Percentiles rank a stretch among this genome's conserved stretches.
Evolutionary conservation across 768 basidiomycete species (phyloP).

Genomic region (Rhizopogon sp.): DNA sequence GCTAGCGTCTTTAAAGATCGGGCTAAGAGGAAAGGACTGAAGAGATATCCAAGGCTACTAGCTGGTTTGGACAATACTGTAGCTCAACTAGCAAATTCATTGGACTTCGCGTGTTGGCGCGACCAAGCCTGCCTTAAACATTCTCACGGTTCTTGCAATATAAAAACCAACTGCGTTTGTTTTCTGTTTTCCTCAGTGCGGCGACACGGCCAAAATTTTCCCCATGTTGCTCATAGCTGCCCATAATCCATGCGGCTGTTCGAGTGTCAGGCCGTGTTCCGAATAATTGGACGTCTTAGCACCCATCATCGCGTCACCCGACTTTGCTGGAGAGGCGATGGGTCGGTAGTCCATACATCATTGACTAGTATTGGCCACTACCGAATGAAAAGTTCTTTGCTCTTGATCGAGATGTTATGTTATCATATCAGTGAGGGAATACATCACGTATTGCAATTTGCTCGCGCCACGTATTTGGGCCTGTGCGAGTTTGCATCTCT

Average conservation of each 20-base stretch:
- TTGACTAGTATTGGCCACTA: not conserved
- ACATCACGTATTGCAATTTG: too few relatives aligned
- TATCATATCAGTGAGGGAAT: too few relatives aligned
- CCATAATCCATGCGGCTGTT: slow-evolving; percentile 62
- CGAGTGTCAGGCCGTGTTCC: slow-evolving; percentile 86
- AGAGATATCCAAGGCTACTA: not conserved
- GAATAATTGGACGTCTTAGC: slow-evolving; percentile 77
- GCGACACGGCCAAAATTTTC: slow-evolving; percentile 75
- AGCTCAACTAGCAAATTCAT: not conserved
- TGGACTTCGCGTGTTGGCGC: not conserved
- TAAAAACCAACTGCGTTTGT: not conserved
- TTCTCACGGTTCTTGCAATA: slow-evolving; percentile 10
- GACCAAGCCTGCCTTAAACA: slow-evolving; percentile 15
- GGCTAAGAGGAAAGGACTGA: not conserved
- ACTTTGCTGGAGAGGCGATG: slow-evolving; percentile 47
- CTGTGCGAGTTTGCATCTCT: too few relatives aligned
- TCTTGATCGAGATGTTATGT: too few relatives aligned
- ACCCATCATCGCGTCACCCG: slow-evolving; percentile 59
- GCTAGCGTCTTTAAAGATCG: slow-evolving; percentile 30
- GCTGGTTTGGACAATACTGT: too few relatives aligned
- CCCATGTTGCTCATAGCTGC: slow-evolving; percentile 89
- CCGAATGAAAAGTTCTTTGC: too few relatives aligned
- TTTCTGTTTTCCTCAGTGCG: slow-evolving; percentile 51
- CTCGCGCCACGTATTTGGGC: too few relatives aligned
- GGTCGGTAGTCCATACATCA: slow-evolving; percentile 68